These are phyloP conservation scores for Penicillium lagena DNA, from an alignment of 495 filamentous ascomycete species.

Conservation along the genomic window DNA sequence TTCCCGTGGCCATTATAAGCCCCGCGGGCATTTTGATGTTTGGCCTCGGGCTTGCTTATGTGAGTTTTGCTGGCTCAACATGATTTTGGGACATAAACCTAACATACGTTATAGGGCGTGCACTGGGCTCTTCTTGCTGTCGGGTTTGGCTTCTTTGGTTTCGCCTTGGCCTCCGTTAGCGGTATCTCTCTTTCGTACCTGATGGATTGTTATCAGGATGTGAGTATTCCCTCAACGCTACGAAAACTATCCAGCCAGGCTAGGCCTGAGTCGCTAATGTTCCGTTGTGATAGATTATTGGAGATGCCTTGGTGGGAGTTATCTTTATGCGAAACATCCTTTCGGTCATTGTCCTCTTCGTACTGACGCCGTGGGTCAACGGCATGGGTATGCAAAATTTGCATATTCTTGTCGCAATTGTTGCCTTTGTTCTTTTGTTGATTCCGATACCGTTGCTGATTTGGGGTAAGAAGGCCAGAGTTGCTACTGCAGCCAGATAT, in stretches of 20 bases:
- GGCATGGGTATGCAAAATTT: neutral
- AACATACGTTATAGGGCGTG: no score
- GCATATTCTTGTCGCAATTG: neutral
- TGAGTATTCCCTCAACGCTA: conserved; percentile 3
- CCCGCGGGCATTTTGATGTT: conserved; percentile 25
- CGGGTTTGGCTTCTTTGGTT: conserved; percentile 21
- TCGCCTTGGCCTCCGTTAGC: conserved; percentile 13
- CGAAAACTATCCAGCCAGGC: neutral
- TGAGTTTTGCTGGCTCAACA: neutral
- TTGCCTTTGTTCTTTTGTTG: neutral
- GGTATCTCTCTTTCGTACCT: conserved; percentile 26
- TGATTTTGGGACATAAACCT: no score
- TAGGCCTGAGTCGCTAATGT: no score
- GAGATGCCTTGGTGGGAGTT: conserved; percentile 27
- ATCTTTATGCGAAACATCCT: conserved; percentile 27
- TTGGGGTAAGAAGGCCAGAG: neutral
- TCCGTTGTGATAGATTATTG: conserved; percentile 17
- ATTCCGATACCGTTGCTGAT: neutral
- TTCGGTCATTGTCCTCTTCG: conserved; percentile 21
- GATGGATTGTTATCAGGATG: conserved; percentile 31
- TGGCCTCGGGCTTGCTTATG: conserved; percentile 25
- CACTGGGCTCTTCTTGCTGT: conserved; percentile 22
- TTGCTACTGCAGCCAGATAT: neutral
- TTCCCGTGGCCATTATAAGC: conserved; percentile 17
- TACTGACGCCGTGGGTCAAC: conserved; percentile 22